Evolutionary conservation across 306 rosid genomes (phyloP).

Genomic region (Rubus idaeus): DNA sequence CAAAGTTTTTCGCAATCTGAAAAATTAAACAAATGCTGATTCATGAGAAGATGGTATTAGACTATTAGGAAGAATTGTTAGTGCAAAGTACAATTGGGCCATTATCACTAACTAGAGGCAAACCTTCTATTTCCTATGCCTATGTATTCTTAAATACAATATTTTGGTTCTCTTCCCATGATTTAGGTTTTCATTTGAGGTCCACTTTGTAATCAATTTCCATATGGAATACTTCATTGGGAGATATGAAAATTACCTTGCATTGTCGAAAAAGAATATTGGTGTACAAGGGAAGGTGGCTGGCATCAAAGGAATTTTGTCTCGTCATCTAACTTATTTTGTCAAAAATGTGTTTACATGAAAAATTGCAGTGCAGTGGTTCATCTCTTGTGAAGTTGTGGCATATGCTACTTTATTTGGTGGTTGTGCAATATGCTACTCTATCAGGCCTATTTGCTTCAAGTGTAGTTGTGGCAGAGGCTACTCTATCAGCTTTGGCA

Average conservation of each 20-base stretch:
- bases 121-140: neutral
- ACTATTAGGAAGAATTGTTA: neutral
- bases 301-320: neutral
- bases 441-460: neutral
- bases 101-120: neutral
- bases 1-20: neutral
- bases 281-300: neutral
- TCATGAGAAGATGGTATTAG: neutral
- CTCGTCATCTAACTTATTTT: neutral
- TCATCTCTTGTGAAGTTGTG: neutral
- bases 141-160: neutral
- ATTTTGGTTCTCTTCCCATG: neutral
- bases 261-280: neutral
- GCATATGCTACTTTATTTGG: slow-evolving; percentile 1
- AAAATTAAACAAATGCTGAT: neutral
- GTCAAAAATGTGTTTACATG: neutral
- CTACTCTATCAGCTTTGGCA: neutral
- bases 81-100: neutral
- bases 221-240: neutral
- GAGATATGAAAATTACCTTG: neutral
- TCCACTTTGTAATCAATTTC: neutral
- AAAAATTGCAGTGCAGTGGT: neutral
- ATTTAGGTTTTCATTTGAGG: neutral
- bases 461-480: neutral
- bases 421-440: neutral